phyloP scores from a whole-genome alignment of 441 rosid genomes.

The Adansonia rubrostipa region DNA sequence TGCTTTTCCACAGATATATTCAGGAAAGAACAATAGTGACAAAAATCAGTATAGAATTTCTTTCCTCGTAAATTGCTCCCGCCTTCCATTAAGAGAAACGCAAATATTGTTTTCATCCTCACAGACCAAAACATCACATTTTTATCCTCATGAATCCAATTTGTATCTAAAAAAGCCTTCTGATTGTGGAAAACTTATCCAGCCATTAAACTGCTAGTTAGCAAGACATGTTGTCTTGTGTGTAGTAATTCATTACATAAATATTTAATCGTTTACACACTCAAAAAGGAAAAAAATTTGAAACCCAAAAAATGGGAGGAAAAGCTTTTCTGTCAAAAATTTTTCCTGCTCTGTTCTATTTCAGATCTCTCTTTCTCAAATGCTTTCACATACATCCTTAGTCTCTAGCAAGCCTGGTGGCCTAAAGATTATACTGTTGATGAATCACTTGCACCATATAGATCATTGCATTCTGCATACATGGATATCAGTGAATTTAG shows the following conservation, averaged over 20 bases:
- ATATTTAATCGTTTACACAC: not conserved
- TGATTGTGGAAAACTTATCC: not conserved
- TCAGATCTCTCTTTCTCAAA: conserved; percentile 10
- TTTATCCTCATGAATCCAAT: not conserved
- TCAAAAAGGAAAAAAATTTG: not conserved
- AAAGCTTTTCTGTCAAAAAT: not conserved
- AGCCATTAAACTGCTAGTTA: not conserved
- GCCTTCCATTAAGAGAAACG: not conserved
- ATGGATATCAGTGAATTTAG: not conserved
- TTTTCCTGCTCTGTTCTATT: not conserved
- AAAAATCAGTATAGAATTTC: not conserved
- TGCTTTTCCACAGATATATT: not conserved
- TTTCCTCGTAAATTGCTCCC: not conserved
- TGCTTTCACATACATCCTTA: not conserved
- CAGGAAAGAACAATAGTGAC: conserved; percentile 12
- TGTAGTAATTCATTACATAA: not conserved
- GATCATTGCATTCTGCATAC: not conserved
- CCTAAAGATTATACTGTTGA: not conserved
- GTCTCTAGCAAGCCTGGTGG: not conserved
- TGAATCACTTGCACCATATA: not conserved
- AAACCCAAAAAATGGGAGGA: not conserved
- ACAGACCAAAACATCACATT: not conserved
- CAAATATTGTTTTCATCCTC: not conserved
- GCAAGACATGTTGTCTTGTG: not conserved
- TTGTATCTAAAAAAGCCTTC: not conserved